Conservation (phyloP, 140 eudicot genomes). For the Stevia rebaudiana region DNA sequence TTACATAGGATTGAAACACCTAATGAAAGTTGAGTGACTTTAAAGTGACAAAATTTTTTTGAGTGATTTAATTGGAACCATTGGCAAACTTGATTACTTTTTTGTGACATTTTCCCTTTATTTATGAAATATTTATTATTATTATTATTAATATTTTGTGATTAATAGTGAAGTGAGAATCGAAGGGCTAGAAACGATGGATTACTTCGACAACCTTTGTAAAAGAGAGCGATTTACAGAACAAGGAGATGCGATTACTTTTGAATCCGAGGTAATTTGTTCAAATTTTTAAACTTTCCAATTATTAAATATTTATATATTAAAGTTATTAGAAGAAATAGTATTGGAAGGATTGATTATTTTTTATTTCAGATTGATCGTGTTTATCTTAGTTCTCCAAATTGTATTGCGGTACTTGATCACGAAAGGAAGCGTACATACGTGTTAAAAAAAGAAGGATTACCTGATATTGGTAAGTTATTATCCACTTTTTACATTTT, state of each 20-base stretch:
- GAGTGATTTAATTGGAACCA: too few species aligned
- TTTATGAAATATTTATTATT: not conserved
- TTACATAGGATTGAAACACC: too few species aligned
- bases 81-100: too few species aligned
- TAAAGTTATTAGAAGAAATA: not conserved
- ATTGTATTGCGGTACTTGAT: conserved; percentile 79
- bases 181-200: conserved; percentile 86
- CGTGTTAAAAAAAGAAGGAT: conserved; percentile 73
- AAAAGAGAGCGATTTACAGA: conserved; percentile 74
- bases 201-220: conserved; percentile 66
- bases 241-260: conserved; percentile 87
- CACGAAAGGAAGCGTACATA: conserved; percentile 83
- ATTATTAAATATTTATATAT: not conserved
- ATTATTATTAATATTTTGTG: not conserved
- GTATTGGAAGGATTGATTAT: not conserved
- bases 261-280: conserved; percentile 66
- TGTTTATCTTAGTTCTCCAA: conserved; percentile 65
- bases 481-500: not conserved
- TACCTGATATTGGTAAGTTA: conserved; percentile 80
- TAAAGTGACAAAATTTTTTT: too few species aligned
- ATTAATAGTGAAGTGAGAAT: conserved; percentile 69
- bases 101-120: too few species aligned
- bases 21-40: too few species aligned
- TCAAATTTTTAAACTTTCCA: not conserved
- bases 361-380: conserved; percentile 57